Conservation (phyloP, 345 rosid genomes). For the Kernera saxatilis region DNA sequence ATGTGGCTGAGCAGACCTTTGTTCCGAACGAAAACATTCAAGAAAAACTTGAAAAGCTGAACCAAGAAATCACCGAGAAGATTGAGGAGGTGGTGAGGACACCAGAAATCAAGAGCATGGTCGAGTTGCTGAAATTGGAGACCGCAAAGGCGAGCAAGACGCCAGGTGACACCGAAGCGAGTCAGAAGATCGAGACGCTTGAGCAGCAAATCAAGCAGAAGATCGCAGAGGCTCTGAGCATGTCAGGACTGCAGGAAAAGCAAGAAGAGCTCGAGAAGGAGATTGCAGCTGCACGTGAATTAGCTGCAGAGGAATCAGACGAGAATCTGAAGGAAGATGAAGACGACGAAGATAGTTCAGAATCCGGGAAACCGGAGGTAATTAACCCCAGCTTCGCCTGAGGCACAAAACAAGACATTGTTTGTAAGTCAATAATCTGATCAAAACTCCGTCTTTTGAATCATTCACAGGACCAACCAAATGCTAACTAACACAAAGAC, state of each 20-base stretch:
- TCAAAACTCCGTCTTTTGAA: slow-evolving; percentile 4
- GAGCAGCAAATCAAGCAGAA: slow-evolving; percentile 55
- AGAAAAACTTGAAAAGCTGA: slow-evolving; percentile 41
- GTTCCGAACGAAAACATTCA: slow-evolving; percentile 31
- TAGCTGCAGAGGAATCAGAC: slow-evolving; percentile 35
- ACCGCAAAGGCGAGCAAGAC: slow-evolving; percentile 48
- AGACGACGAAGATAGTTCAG: slow-evolving; percentile 22
- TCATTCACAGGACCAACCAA: slow-evolving; percentile 1
- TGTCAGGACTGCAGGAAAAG: slow-evolving; percentile 49
- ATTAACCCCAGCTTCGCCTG: slow-evolving; percentile 46
- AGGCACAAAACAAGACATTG: slow-evolving; percentile 10
- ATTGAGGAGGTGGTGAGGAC: slow-evolving; percentile 47
- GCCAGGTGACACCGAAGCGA: slow-evolving; percentile 36
- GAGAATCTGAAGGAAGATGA: slow-evolving; percentile 39
- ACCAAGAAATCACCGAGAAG: slow-evolving; percentile 49
- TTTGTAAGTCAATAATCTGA: slow-evolving; percentile 11
- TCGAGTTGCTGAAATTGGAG: slow-evolving; percentile 61
- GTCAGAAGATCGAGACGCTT: slow-evolving; percentile 49
- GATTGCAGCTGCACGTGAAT: slow-evolving; percentile 39
- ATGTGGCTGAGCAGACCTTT: slow-evolving; percentile 28
- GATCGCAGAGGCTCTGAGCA: slow-evolving; percentile 48
- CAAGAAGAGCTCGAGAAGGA: slow-evolving; percentile 49
- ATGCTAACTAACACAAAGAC: slow-evolving; percentile 6
- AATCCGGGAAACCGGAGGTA: slow-evolving; percentile 31
- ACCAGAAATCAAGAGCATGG: slow-evolving; percentile 55